Conservation (phyloP, 2,329 filamentous ascomycete species). For the Arthroderma sp. region DNA sequence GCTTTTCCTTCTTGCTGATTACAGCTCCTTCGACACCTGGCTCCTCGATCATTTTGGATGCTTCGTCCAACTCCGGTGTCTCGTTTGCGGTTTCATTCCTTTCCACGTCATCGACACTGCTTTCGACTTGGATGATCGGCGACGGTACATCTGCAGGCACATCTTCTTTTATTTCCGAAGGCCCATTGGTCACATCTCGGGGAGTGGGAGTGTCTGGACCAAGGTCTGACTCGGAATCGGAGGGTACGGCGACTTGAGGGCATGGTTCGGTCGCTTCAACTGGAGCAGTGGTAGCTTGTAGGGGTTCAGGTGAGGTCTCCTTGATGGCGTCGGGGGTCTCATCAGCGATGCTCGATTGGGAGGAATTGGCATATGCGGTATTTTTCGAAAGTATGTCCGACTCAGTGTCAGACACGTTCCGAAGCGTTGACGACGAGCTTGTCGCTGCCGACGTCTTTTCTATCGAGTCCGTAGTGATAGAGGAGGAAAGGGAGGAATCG, state of each 20-base stretch:
- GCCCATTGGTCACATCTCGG: slow-evolving; percentile 6
- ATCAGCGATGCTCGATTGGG: slow-evolving; percentile 3
- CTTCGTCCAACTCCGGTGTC: neutral
- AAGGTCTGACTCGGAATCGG: slow-evolving; percentile 5
- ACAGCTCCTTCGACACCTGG: neutral
- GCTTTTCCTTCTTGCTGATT: neutral
- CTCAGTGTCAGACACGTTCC: neutral
- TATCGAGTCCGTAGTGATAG: neutral
- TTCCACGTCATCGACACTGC: too few relatives aligned
- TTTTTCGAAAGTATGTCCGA: slow-evolving; percentile 1
- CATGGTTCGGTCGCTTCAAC: neutral
- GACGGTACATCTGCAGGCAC: neutral
- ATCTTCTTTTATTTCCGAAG: neutral
- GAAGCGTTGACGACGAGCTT: neutral
- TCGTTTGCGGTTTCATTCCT: neutral
- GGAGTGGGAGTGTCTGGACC: slow-evolving; percentile 10
- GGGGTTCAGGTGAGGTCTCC: neutral
- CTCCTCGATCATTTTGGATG: neutral
- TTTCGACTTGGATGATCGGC: neutral
- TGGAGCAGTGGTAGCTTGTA: neutral
- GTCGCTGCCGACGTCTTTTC: neutral
- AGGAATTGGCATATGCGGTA: neutral
- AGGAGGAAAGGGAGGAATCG: neutral
- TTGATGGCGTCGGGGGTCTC: neutral
- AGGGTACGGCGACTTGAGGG: slow-evolving; percentile 7